Conservation (phyloP, 257 asterid genomes). For the Jasminum sambac region DNA sequence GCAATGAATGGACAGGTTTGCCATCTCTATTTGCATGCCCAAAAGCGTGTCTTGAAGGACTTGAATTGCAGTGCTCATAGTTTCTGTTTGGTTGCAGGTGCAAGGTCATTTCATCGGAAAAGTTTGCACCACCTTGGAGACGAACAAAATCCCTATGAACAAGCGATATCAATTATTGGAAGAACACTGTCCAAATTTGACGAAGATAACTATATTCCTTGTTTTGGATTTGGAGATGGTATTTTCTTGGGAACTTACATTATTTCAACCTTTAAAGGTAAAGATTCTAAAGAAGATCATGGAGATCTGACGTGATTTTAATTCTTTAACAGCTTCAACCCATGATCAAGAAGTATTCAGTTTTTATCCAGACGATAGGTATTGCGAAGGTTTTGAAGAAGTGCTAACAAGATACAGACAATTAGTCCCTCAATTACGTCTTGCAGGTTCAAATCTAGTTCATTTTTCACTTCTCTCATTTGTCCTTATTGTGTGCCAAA, state of each 20-base stretch:
- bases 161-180: constrained; percentile 93
- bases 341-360: constrained; percentile 96
- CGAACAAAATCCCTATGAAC: constrained; percentile 84
- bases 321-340: constrained; percentile 74
- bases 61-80: constrained; percentile 10
- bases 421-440: constrained; percentile 84
- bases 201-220: constrained; percentile 88
- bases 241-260: constrained; percentile 21
- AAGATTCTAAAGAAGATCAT: constrained; percentile 1
- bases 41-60: constrained; percentile 7
- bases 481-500: constrained; percentile 9
- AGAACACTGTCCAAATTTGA: constrained; percentile 89
- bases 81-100: constrained; percentile 48
- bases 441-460: constrained; percentile 54
- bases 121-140: constrained; percentile 90
- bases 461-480: not conserved
- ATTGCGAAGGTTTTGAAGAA: constrained; percentile 93
- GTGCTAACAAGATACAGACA: constrained; percentile 81
- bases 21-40: constrained; percentile 8
- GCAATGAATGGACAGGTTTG: constrained; percentile 98
- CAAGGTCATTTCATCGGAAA: constrained; percentile 74
- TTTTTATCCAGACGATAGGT: constrained; percentile 74
- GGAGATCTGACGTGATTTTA: constrained; percentile 25
- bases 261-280: constrained; percentile 2
- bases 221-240: constrained; percentile 97